Conservation (phyloP, 352 stramenopile genomes). For the Pilasporangium apinafurcum region DNA sequence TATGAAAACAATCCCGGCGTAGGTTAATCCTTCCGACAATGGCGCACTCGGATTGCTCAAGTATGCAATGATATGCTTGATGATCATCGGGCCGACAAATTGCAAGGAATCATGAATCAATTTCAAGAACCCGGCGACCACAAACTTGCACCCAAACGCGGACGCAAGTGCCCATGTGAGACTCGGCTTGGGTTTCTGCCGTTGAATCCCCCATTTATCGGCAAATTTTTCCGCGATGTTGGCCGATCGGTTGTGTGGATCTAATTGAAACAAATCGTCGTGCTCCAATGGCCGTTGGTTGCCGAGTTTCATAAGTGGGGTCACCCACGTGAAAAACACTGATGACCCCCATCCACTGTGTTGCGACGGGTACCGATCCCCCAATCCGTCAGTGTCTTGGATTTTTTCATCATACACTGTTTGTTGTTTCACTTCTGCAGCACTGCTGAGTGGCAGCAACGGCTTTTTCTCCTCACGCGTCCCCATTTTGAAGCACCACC, state of each 20-base stretch:
- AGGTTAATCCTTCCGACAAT: slow-evolving; percentile 31
- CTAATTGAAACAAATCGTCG: slow-evolving; percentile 65
- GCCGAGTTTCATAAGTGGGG: slow-evolving; percentile 66
- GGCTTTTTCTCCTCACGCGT: slow-evolving; percentile 19
- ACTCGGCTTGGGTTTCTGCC: slow-evolving; percentile 20
- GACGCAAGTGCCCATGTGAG: slow-evolving; percentile 28
- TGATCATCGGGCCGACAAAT: slow-evolving; percentile 51
- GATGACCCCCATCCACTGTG: slow-evolving; percentile 38
- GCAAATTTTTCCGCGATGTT: slow-evolving; percentile 31
- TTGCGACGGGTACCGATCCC: slow-evolving; percentile 49
- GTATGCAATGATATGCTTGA: slow-evolving; percentile 64
- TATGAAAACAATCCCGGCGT: slow-evolving; percentile 42
- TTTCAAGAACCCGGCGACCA: slow-evolving; percentile 43
- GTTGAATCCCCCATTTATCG: slow-evolving; percentile 29
- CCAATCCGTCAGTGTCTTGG: slow-evolving; percentile 20
- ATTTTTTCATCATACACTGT: no score
- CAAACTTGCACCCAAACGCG: slow-evolving; percentile 42
- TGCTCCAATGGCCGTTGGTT: slow-evolving; percentile 55
- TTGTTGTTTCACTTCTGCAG: no score
- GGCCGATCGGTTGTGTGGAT: slow-evolving; percentile 38
- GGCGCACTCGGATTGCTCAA: slow-evolving; percentile 37
- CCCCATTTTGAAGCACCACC: no score
- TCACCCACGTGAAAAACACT: slow-evolving; percentile 75
- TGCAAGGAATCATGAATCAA: slow-evolving; percentile 50
- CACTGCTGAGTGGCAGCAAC: no score